Conservation (phyloP, 2,329 filamentous ascomycete genomes). For the Botrytis hyacinthi region DNA sequence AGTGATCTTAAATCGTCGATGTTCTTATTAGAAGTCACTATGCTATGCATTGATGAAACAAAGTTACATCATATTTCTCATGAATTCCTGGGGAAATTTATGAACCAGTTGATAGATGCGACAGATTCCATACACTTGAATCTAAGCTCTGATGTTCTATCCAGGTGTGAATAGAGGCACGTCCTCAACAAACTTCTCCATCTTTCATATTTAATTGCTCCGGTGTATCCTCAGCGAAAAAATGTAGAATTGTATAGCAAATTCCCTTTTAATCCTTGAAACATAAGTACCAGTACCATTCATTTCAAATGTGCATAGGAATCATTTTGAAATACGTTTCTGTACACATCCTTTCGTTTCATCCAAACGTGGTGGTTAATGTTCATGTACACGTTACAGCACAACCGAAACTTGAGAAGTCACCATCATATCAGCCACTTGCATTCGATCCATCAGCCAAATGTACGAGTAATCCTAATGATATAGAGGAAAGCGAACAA, state of each 20-base stretch:
- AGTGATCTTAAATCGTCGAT: neutral
- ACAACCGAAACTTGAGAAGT: conserved; percentile 1
- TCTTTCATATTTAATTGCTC: neutral
- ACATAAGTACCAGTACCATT: neutral
- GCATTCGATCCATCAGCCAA: neutral
- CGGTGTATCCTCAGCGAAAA: neutral
- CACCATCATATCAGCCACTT: neutral
- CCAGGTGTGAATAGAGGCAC: neutral
- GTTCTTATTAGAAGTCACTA: neutral
- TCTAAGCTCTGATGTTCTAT: neutral
- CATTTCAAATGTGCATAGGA: neutral
- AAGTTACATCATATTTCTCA: neutral
- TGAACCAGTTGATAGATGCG: neutral
- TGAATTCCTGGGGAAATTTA: neutral
- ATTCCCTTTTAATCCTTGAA: neutral
- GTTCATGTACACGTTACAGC: conserved; percentile 13
- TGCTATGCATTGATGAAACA: conserved; percentile 3
- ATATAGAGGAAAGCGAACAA: neutral
- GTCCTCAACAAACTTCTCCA: neutral
- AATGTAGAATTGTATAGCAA: neutral
- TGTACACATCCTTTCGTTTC: neutral
- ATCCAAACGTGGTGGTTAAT: conserved; percentile 6
- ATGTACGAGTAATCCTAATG: neutral
- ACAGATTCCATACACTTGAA: neutral
- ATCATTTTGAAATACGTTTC: neutral